Conservation (phyloP, 2,329 filamentous ascomycete species). For the Bipolaris gigantea region DNA sequence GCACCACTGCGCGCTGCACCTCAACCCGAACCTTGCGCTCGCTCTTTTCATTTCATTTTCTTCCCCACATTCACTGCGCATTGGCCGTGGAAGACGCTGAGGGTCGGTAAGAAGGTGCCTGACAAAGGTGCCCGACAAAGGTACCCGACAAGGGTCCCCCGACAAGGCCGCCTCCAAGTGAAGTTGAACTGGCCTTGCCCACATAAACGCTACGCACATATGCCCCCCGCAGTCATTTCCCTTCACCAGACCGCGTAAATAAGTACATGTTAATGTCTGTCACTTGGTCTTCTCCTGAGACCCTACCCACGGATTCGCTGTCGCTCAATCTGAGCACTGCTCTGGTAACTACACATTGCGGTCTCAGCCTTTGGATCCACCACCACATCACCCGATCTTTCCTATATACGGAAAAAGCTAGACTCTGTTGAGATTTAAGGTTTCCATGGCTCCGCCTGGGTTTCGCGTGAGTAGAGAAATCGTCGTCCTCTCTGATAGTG, state of each 20-base stretch:
- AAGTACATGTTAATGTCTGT: conserved; percentile 13
- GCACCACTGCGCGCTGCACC: conserved; percentile 3
- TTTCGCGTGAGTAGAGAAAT: conserved; percentile 11
- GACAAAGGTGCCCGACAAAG: conserved; percentile 20
- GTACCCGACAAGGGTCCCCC: no score
- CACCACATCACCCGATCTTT: background rate
- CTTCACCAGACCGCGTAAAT: background rate
- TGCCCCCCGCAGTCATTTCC: conserved; percentile 9
- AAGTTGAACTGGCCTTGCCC: conserved; percentile 4
- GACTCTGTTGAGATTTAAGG: background rate
- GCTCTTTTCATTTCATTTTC: background rate
- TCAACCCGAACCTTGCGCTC: background rate
- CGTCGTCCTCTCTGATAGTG: conserved; percentile 29
- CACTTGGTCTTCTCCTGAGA: background rate
- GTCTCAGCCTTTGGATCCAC: background rate
- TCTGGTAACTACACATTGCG: background rate
- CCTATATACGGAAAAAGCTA: background rate
- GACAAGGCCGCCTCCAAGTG: conserved; percentile 17
- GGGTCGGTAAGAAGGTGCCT: conserved; percentile 6
- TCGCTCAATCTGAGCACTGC: background rate
- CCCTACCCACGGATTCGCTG: background rate
- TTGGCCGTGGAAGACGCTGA: background rate
- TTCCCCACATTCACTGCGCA: background rate
- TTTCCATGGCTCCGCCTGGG: conserved; percentile 15
- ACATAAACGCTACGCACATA: conserved; percentile 1